Percentiles rank a stretch among this genome's conserved stretches.
Conservation (phyloP, 805 yeast species). For the Candida berthetii region DNA sequence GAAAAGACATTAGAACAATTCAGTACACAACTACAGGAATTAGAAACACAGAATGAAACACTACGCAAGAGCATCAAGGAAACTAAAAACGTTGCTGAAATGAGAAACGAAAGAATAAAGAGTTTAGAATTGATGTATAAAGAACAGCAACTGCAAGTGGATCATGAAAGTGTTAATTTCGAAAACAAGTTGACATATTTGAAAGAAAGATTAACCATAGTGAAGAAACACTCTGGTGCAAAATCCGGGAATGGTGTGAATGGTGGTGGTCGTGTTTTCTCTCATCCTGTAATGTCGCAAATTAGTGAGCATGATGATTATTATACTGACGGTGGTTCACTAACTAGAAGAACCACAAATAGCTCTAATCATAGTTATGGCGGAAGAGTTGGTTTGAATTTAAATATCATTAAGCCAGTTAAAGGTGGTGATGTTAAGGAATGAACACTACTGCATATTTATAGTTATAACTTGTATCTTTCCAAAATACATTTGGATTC, state of each 20-base stretch:
- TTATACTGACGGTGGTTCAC: not conserved
- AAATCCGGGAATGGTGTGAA: not conserved
- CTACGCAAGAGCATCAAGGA: constrained; percentile 43
- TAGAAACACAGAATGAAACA: not conserved
- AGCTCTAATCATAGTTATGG: constrained; percentile 1
- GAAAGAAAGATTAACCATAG: constrained; percentile 18
- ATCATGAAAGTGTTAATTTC: constrained; percentile 42
- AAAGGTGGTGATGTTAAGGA: constrained; percentile 30
- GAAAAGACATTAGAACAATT: constrained; percentile 41
- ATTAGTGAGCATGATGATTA: not conserved
- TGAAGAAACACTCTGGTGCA: constrained; percentile 9
- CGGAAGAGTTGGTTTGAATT: constrained; percentile 40
- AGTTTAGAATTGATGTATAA: constrained; percentile 42
- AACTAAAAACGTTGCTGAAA: constrained; percentile 48
- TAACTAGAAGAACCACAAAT: constrained; percentile 4
- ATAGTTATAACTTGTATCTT: too few relatives aligned
- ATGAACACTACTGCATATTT: too few relatives aligned
- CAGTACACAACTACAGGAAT: not conserved
- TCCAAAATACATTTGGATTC: too few relatives aligned
- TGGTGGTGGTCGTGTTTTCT: not conserved
- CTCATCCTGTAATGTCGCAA: not conserved
- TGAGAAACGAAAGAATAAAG: constrained; percentile 50
- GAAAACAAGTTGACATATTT: constrained; percentile 32
- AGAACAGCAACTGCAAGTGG: constrained; percentile 43
- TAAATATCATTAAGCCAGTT: constrained; percentile 56